Evolutionary conservation across 768 basidiomycete genomes (phyloP).

Genomic region (Podaxis sp.): DNA sequence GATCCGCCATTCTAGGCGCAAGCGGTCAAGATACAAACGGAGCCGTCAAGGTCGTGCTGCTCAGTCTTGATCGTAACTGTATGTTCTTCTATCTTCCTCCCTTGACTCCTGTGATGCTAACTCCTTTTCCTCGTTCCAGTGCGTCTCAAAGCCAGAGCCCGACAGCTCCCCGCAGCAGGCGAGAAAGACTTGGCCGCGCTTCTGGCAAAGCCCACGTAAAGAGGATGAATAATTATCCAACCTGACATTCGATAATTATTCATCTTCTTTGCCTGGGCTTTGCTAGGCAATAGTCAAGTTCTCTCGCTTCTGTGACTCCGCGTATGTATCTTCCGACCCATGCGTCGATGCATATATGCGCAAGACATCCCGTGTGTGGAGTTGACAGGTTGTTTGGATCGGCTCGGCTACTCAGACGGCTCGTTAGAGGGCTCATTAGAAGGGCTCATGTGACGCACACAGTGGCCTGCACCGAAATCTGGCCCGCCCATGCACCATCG

Average conservation of each 20-base stretch:
- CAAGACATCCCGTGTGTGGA: background rate
- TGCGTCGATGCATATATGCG: background rate
- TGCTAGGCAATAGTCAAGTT: background rate
- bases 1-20: slow-evolving; percentile 66
- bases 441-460: too few relatives aligned
- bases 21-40: slow-evolving; percentile 37
- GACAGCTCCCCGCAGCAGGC: slow-evolving; percentile 81
- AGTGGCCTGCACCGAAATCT: background rate
- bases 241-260: background rate
- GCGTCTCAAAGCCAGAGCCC: slow-evolving; percentile 85
- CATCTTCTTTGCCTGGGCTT: background rate
- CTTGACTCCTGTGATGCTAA: slow-evolving; percentile 13
- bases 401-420: background rate
- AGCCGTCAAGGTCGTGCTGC: slow-evolving; percentile 81
- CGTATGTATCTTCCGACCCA: background rate
- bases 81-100: slow-evolving; percentile 31
- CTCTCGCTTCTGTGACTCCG: background rate
- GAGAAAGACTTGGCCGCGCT: slow-evolving; percentile 83
- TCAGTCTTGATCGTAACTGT: slow-evolving; percentile 93
- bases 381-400: background rate
- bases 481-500: background rate
- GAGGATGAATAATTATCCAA: background rate
- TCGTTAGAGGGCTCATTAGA: too few relatives aligned
- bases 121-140: slow-evolving; percentile 44
- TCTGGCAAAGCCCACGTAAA: slow-evolving; percentile 39